Evolutionary conservation across 2,329 filamentous ascomycete species (phyloP).

Genomic region (Calonectria naviculata): DNA sequence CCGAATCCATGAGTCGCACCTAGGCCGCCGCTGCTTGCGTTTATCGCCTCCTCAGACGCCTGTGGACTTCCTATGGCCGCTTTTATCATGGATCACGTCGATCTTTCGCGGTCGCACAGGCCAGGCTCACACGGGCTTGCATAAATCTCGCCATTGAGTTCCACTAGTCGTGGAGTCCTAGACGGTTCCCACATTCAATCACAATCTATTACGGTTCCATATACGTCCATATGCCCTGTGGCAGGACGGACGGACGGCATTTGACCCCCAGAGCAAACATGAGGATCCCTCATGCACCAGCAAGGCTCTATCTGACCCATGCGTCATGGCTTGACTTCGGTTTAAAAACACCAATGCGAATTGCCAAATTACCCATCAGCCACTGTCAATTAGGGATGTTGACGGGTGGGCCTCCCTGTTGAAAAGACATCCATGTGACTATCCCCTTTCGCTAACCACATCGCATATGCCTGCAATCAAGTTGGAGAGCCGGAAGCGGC

Average conservation of each 20-base stretch:
- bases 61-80: conserved; percentile 6
- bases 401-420: not conserved
- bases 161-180: not conserved
- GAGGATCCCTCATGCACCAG: not conserved
- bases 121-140: conserved; percentile 9
- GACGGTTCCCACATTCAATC: not conserved
- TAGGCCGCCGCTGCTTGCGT: conserved; percentile 13
- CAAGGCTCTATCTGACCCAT: not conserved
- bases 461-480: conserved; percentile 39
- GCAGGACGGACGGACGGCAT: not conserved
- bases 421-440: conserved; percentile 59
- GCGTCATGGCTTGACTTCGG: not conserved
- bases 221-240: no score
- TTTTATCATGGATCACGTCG: conserved; percentile 8
- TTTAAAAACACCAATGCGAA: not conserved
- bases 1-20: conserved; percentile 22
- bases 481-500: not conserved
- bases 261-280: not conserved
- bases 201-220: not conserved
- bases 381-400: not conserved
- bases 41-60: conserved; percentile 9
- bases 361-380: not conserved
- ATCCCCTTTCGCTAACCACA: conserved; percentile 52
- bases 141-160: conserved; percentile 7
- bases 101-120: not conserved